phyloP scores from a whole-genome alignment of 1,284 basidiomycete species.

The Sphaerobolus stellatus region DNA sequence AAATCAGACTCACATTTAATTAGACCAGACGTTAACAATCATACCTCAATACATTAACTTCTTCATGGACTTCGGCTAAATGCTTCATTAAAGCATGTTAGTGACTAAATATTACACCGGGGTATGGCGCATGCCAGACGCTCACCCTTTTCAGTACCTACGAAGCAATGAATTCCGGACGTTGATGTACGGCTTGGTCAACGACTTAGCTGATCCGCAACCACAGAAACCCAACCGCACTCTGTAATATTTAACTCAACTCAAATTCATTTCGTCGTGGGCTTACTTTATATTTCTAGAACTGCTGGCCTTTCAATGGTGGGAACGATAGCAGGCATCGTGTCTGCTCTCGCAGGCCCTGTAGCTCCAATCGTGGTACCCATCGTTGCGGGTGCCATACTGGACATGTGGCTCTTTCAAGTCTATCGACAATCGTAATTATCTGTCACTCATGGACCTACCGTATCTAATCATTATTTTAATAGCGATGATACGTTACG shows the following conservation, averaged over 20 bases:
- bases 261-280: not conserved
- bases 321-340: slow-evolving; percentile 6
- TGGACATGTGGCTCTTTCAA: slow-evolving; percentile 25
- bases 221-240: slow-evolving; percentile 1
- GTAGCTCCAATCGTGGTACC: slow-evolving; percentile 26
- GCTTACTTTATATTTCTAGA: not conserved
- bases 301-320: slow-evolving; percentile 1
- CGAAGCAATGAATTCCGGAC: slow-evolving; percentile 21
- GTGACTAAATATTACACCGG: too few species aligned
- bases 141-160: slow-evolving; percentile 18
- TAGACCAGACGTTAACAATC: too few species aligned
- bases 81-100: too few species aligned
- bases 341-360: not conserved
- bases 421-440: slow-evolving; percentile 23
- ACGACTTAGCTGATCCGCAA: slow-evolving; percentile 11
- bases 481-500: slow-evolving; percentile 12
- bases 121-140: not conserved
- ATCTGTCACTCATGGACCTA: too few species aligned
- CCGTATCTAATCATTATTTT: not conserved
- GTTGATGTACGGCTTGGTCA: slow-evolving; percentile 20
- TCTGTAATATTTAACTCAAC: not conserved
- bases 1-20: too few species aligned
- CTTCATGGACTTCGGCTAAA: too few species aligned
- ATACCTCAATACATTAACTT: too few species aligned
- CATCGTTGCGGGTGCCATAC: slow-evolving; percentile 21